Base-by-base conservation (phyloP, 768 basidiomycete species). In the Tylopilus subfusipes region DNA sequence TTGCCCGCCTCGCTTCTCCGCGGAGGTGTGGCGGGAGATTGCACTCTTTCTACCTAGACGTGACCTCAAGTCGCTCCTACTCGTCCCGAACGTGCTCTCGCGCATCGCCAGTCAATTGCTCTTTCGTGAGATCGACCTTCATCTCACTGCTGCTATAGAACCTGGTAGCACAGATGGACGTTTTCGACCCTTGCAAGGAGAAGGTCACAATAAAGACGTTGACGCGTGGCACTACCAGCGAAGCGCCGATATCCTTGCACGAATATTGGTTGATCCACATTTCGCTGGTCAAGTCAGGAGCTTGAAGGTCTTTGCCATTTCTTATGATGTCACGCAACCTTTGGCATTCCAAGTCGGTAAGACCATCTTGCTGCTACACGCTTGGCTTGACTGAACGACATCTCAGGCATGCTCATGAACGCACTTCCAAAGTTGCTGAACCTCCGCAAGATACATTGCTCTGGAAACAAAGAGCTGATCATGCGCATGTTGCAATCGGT, bases 21-120 rank as follows among this genome's bases (percentile, higher is more conserved):
- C 75, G 7, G 87, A 89, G 69, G 81, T 88, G 48, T 89, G 87
- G 87, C 75, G 82, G 33, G 82, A 87, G 63, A 82, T 89, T 36
- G 85, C 81, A 0, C 69, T 76, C 6, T 83, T 76, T 61, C 76
- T 89, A 6, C 82, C 85, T 0, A 76, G 80, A 19, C 78, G 78
- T 11, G 87, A 89, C 65, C 79, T 88, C 48, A 84, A 82, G 61
- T 77, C 82, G 1, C 72, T 87, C 0, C 73, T 88, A 1, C 78
- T 80, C 48, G 78, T 89, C 4, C 85, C 86, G 0, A 84, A 88
- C 57, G 77, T 76, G 18, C 73, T 88, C 33, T 88, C 86, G 2
- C 80, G 82, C 36, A 81, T 88, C 45, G 85, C 87, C 4, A 82
- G 83, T 56, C 83, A 86, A 62, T 69, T 85, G 1, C 74, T 88